phyloP scores from a whole-genome alignment of 2,329 filamentous ascomycete genomes.

The Bipolaris zeicola region DNA sequence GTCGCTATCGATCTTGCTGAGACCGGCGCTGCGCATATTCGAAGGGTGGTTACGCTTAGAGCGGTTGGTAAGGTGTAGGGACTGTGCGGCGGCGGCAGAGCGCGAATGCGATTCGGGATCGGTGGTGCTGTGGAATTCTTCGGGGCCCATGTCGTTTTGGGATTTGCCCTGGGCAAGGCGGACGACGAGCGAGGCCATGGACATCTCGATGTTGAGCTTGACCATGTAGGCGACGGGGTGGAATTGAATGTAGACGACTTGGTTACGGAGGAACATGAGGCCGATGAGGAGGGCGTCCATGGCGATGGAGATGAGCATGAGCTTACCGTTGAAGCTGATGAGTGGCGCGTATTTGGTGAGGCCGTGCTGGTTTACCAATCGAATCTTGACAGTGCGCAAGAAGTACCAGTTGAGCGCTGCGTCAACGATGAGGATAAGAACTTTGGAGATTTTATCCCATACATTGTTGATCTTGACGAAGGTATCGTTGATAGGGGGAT shows the following conservation, averaged over 20 bases:
- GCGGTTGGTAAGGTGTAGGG: slow-evolving; percentile 24
- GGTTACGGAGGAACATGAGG: slow-evolving; percentile 48
- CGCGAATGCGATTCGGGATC: slow-evolving; percentile 23
- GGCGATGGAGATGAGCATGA: slow-evolving; percentile 49
- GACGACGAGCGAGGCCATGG: slow-evolving; percentile 51
- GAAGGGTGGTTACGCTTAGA: not conserved
- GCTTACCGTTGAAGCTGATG: slow-evolving; percentile 50
- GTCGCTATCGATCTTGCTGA: slow-evolving; percentile 31
- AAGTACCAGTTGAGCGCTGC: slow-evolving; percentile 61
- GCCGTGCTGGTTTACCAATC: slow-evolving; percentile 48
- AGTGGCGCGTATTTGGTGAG: slow-evolving; percentile 50
- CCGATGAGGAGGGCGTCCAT: slow-evolving; percentile 52
- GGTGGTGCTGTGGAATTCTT: slow-evolving; percentile 25
- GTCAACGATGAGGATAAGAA: slow-evolving; percentile 59
- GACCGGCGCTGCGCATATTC: slow-evolving; percentile 11
- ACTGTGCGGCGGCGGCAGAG: slow-evolving; percentile 18
- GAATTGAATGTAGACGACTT: slow-evolving; percentile 50
- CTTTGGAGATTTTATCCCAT: slow-evolving; percentile 61
- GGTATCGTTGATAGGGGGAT: slow-evolving; percentile 36
- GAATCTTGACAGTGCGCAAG: slow-evolving; percentile 49
- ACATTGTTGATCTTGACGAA: slow-evolving; percentile 56
- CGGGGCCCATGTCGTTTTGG: slow-evolving; percentile 35
- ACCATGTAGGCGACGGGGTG: slow-evolving; percentile 53
- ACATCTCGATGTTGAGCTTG: slow-evolving; percentile 54
- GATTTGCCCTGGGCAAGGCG: slow-evolving; percentile 41